phyloP scores from a whole-genome alignment of 2,329 filamentous ascomycete genomes.

The Cladorrhinum sp. region DNA sequence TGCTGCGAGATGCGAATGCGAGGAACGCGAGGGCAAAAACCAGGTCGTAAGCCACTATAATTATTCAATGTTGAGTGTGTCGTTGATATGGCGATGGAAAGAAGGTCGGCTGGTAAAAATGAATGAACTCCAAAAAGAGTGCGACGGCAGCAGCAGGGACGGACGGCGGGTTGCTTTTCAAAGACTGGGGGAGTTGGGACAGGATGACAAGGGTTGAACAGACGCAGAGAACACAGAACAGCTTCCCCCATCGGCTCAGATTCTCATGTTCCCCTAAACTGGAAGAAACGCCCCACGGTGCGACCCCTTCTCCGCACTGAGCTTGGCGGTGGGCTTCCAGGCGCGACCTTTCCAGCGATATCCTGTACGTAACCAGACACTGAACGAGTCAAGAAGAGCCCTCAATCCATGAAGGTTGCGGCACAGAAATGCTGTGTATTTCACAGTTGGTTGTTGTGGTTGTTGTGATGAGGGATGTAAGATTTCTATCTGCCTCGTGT shows the following conservation, averaged over 20 bases:
- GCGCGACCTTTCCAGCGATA: slow-evolving; percentile 5
- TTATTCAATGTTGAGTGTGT: background rate
- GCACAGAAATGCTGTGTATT: background rate
- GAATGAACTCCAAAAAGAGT: slow-evolving; percentile 18
- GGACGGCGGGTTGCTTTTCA: slow-evolving; percentile 19
- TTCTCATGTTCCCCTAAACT: background rate
- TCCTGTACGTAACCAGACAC: slow-evolving; percentile 7
- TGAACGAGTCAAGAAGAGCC: slow-evolving; percentile 5
- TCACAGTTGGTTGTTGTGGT: no score
- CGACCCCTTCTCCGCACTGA: slow-evolving; percentile 13
- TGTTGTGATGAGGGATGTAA: background rate
- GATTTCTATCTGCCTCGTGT: no score
- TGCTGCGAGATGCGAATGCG: slow-evolving; percentile 1
- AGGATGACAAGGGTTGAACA: slow-evolving; percentile 12
- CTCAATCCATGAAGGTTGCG: no score
- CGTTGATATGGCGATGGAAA: slow-evolving; percentile 6
- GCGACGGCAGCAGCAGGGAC: slow-evolving; percentile 19
- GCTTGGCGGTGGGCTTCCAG: slow-evolving; percentile 2
- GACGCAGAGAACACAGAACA: background rate
- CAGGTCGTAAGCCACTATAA: background rate
- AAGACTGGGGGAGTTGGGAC: slow-evolving; percentile 17
- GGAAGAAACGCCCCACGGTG: slow-evolving; percentile 8
- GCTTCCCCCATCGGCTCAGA: slow-evolving; percentile 6
- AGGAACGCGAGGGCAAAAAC: background rate
- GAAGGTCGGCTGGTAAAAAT: slow-evolving; percentile 14